A percentile compares a stretch with the other conserved stretches of the same genome.
Evolutionary conservation across 345 rosid species (phyloP).

Genomic region (Chamaenerion angustifolium): DNA sequence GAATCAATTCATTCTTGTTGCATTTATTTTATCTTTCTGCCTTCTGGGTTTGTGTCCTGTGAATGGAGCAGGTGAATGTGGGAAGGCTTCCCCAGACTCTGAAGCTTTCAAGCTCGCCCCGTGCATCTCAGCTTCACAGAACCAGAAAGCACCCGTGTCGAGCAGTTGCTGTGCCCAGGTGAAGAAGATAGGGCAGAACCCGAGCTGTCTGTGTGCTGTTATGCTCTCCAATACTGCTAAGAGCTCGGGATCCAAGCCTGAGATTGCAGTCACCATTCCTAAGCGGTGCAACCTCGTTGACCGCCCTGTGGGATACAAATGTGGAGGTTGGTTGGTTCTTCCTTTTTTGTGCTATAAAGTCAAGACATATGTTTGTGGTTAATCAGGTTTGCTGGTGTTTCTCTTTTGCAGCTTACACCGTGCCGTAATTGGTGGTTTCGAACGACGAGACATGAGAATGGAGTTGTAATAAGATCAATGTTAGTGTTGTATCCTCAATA

Average conservation of each 20-base stretch:
- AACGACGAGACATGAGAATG: neutral
- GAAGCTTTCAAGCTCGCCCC: conserved; percentile 84
- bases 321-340: conserved; percentile 42
- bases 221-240: conserved; percentile 79
- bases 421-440: conserved; percentile 7
- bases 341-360: neutral
- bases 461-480: too few relatives aligned
- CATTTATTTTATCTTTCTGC: conserved; percentile 26
- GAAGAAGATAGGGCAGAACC: conserved; percentile 58
- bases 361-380: neutral
- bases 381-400: neutral
- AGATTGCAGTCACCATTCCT: conserved; percentile 71
- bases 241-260: conserved; percentile 57
- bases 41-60: conserved; percentile 22
- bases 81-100: conserved; percentile 53
- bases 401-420: conserved; percentile 10
- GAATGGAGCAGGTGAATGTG: conserved; percentile 73
- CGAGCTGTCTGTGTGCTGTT: conserved; percentile 67
- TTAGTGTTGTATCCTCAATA: too few relatives aligned
- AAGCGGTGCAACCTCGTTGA: conserved; percentile 65
- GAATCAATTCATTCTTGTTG: conserved; percentile 25
- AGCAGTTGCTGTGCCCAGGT: conserved; percentile 53
- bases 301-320: conserved; percentile 78
- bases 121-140: conserved; percentile 61
- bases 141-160: conserved; percentile 39